A percentile compares a stretch with the other conserved stretches of the same genome.
Evolutionary conservation across 2,329 filamentous ascomycete species (phyloP).

Genomic region (Lachnellula hyalina): DNA sequence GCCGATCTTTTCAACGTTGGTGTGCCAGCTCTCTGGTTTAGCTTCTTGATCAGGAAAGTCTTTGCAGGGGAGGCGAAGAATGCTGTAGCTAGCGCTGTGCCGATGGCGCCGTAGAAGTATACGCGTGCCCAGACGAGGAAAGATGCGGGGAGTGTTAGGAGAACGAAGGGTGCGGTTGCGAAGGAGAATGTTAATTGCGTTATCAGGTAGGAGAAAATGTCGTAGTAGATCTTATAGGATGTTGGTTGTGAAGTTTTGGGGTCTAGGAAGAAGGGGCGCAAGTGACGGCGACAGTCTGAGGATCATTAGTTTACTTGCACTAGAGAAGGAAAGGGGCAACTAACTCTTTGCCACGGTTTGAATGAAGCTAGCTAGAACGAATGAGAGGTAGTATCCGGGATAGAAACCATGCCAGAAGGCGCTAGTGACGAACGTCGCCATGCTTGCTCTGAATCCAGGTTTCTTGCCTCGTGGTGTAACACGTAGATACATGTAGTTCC

Average conservation of each 20-base stretch:
- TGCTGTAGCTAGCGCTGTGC: constrained; percentile 56
- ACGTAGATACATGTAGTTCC: constrained; percentile 91
- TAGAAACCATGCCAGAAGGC: constrained; percentile 99
- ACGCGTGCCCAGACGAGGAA: constrained; percentile 75
- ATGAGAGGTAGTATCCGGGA: constrained; percentile 90
- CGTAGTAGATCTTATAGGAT: constrained; percentile 78
- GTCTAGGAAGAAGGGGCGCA: constrained; percentile 90
- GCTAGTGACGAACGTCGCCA: constrained; percentile 91
- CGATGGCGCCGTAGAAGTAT: constrained; percentile 79
- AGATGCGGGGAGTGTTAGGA: constrained; percentile 68
- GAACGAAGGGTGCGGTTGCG: constrained; percentile 75
- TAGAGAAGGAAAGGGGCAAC: constrained; percentile 31
- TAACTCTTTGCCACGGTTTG: constrained; percentile 92
- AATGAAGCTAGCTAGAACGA: constrained; percentile 82
- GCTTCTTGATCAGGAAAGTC: constrained; percentile 45
- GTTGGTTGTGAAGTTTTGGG: constrained; percentile 65
- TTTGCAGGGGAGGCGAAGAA: constrained; percentile 82
- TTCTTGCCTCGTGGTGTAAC: constrained; percentile 95
- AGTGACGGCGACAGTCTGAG: constrained; percentile 77
- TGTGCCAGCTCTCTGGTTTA: constrained; percentile 53
- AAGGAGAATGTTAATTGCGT: constrained; percentile 86
- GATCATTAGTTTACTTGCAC: constrained; percentile 11
- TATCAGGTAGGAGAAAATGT: constrained; percentile 65
- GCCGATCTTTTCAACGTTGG: constrained; percentile 40
- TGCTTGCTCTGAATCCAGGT: constrained; percentile 87